Evolutionary conservation across 192 early-diverging fungal genomes (phyloP).

Genomic region (Phlyctochytrium arcticum): DNA sequence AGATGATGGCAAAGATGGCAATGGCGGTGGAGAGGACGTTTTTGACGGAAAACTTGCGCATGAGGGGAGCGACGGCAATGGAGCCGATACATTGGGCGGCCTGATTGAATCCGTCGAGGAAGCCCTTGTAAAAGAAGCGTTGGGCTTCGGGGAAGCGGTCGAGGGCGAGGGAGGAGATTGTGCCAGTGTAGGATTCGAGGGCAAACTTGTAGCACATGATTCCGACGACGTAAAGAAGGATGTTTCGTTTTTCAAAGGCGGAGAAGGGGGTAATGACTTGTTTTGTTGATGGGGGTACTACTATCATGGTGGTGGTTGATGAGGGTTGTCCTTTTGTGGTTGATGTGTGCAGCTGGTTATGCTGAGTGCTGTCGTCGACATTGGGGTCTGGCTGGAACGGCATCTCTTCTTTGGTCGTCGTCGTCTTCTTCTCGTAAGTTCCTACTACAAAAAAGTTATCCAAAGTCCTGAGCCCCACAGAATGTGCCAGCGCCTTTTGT

Average conservation of each 20-base stretch:
- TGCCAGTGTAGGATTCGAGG: constrained; percentile 40
- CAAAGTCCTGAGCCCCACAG: no score
- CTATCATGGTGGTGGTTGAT: background rate
- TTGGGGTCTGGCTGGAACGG: background rate
- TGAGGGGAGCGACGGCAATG: constrained; percentile 47
- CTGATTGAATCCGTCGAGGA: constrained; percentile 42
- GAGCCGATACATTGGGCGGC: constrained; percentile 52
- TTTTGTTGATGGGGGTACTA: background rate
- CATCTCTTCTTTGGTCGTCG: no score
- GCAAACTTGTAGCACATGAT: constrained; percentile 60
- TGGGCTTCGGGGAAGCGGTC: constrained; percentile 20
- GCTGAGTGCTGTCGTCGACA: background rate
- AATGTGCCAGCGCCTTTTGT: no score
- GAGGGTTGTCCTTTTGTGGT: background rate
- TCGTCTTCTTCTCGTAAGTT: no score
- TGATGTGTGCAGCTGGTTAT: background rate
- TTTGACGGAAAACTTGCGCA: constrained; percentile 38
- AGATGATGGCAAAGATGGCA: constrained; percentile 36
- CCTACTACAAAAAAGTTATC: no score
- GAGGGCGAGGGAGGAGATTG: constrained; percentile 22
- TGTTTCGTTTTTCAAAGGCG: constrained; percentile 34
- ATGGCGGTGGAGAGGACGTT: constrained; percentile 43
- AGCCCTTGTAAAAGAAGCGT: constrained; percentile 26
- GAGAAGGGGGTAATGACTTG: constrained; percentile 4
- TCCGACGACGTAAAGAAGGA: constrained; percentile 50